Percentiles rank a stretch among this genome's conserved stretches.
phyloP scores from a whole-genome alignment of 805 yeast genomes.

The Candida vaughaniae region DNA sequence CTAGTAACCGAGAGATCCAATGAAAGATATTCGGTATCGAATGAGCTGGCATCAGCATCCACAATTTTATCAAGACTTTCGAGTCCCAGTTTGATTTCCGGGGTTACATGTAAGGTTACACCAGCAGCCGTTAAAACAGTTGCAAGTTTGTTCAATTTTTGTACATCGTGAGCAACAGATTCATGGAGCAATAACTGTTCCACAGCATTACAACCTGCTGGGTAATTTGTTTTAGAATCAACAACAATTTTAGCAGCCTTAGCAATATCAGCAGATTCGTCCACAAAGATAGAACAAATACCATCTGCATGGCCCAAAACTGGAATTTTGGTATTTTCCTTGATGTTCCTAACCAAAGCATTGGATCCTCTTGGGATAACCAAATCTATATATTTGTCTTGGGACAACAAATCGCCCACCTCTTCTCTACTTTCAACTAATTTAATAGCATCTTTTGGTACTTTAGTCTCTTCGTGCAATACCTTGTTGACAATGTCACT shows the following conservation, averaged over 20 bases:
- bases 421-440: slow-evolving; percentile 86
- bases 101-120: slow-evolving; percentile 72
- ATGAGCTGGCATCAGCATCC: slow-evolving; percentile 61
- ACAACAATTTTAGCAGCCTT: slow-evolving; percentile 76
- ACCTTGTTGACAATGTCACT: slow-evolving; percentile 66
- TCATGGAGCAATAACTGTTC: slow-evolving; percentile 77
- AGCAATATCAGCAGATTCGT: slow-evolving; percentile 68
- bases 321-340: slow-evolving; percentile 87
- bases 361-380: slow-evolving; percentile 99
- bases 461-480: slow-evolving; percentile 56
- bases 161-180: slow-evolving; percentile 27
- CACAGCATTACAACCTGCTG: slow-evolving; percentile 98
- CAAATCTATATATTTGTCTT: slow-evolving; percentile 87
- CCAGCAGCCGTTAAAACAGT: slow-evolving; percentile 44
- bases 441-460: slow-evolving; percentile 82
- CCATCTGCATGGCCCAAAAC: slow-evolving; percentile 99
- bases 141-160: slow-evolving; percentile 14
- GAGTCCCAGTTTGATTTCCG: slow-evolving; percentile 41
- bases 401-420: slow-evolving; percentile 77
- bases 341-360: slow-evolving; percentile 82
- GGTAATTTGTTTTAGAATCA: slow-evolving; percentile 93
- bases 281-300: slow-evolving; percentile 84
- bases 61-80: slow-evolving; percentile 34
- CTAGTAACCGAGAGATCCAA: slow-evolving; percentile 75
- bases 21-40: slow-evolving; percentile 80